phyloP scores from a whole-genome alignment of 441 rosid genomes.

The Viola pubescens region DNA sequence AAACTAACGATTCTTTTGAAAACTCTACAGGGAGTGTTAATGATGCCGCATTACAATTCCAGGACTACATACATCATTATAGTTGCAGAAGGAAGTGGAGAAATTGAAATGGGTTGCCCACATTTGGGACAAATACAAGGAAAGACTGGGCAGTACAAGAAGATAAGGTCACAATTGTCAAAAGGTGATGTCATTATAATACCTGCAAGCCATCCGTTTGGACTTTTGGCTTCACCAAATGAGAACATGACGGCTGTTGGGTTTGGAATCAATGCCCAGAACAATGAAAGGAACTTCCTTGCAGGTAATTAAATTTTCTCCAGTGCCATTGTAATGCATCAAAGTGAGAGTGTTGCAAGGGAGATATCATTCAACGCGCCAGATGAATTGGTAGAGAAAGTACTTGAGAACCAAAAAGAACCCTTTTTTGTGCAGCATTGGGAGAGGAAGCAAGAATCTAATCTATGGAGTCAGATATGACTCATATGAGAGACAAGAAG shows the following conservation, averaged over 20 bases:
- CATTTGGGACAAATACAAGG: slow-evolving; percentile 22
- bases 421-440: slow-evolving; percentile 24
- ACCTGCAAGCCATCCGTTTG: slow-evolving; percentile 44
- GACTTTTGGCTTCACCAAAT: slow-evolving; percentile 21
- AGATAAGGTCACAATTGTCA: slow-evolving; percentile 31
- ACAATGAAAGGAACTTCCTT: slow-evolving; percentile 46
- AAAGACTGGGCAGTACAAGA: slow-evolving; percentile 23
- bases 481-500: neutral
- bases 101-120: slow-evolving; percentile 50
- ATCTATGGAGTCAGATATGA: neutral
- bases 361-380: slow-evolving; percentile 38
- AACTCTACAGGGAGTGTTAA: slow-evolving; percentile 28
- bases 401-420: slow-evolving; percentile 39
- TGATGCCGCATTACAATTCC: slow-evolving; percentile 48
- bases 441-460: too few relatives aligned
- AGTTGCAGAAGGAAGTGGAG: slow-evolving; percentile 39
- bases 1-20: neutral
- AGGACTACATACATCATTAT: slow-evolving; percentile 23
- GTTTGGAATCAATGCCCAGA: slow-evolving; percentile 34
- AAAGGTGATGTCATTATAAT: slow-evolving; percentile 40
- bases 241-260: slow-evolving; percentile 25
- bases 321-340: slow-evolving; percentile 15
- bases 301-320: slow-evolving; percentile 26
- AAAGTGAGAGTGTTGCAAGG: slow-evolving; percentile 29
- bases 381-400: slow-evolving; percentile 25